phyloP scores from a whole-genome alignment of 345 rosid species.

The Tarenaya hassleriana region DNA sequence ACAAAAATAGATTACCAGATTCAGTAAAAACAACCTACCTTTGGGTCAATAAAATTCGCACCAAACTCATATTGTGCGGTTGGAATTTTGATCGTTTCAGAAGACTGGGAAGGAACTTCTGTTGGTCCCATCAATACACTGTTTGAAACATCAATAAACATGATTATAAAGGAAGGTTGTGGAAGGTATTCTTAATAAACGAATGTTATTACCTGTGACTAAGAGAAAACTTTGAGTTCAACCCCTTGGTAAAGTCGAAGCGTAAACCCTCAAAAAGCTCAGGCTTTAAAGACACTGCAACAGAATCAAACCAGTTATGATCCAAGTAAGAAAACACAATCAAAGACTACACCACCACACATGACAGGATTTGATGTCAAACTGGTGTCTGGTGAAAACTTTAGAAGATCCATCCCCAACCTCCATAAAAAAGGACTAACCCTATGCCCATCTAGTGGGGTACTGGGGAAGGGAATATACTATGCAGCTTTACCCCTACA shows the following conservation, averaged over 20 bases:
- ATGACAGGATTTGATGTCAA: too few relatives aligned
- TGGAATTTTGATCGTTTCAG: slow-evolving; percentile 83
- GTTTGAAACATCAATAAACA: slow-evolving; percentile 17
- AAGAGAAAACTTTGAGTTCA: slow-evolving; percentile 78
- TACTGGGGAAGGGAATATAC: too few relatives aligned
- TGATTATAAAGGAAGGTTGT: slow-evolving; percentile 6
- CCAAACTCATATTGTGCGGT: slow-evolving; percentile 93
- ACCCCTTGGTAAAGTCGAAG: slow-evolving; percentile 84
- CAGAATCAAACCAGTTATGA: slow-evolving; percentile 11
- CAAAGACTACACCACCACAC: background rate
- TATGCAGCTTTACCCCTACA: too few relatives aligned
- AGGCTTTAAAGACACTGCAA: slow-evolving; percentile 91
- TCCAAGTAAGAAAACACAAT: background rate
- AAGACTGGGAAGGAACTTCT: slow-evolving; percentile 82
- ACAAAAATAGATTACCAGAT: slow-evolving; percentile 1
- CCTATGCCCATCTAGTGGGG: too few relatives aligned
- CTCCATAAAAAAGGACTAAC: too few relatives aligned
- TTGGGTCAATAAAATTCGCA: slow-evolving; percentile 76
- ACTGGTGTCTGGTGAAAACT: slow-evolving; percentile 2
- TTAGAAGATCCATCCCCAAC: background rate
- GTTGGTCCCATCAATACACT: slow-evolving; percentile 91
- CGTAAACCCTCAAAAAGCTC: slow-evolving; percentile 93
- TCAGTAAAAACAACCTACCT: slow-evolving; percentile 31
- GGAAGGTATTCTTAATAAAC: background rate
- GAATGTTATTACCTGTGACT: slow-evolving; percentile 60